Percentiles rank a stretch among this genome's conserved stretches.
These are phyloP conservation scores for Phallus indusiatus DNA, from an alignment of 768 basidiomycete species.

Conservation along the genomic window DNA sequence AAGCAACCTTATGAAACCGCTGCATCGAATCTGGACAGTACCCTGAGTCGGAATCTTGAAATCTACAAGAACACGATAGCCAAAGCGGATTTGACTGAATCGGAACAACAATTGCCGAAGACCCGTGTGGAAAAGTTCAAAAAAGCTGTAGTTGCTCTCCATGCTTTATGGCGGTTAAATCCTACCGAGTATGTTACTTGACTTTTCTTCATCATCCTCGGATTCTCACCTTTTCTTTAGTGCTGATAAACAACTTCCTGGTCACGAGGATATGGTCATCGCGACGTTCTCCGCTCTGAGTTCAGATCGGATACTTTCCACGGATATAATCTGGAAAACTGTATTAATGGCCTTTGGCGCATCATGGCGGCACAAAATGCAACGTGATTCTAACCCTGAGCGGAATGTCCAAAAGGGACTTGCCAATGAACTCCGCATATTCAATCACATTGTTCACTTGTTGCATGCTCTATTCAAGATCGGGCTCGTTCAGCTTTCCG, in stretches of 20 bases:
- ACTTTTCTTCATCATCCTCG: constrained; percentile 6
- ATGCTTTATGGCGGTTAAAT: constrained; percentile 58
- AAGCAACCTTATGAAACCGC: constrained; percentile 81
- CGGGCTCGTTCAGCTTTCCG: constrained; percentile 52
- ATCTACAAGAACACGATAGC: constrained; percentile 19
- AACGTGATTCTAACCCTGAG: constrained; percentile 33
- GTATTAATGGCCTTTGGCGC: constrained; percentile 71
- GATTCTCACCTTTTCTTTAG: constrained; percentile 21
- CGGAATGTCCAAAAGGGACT: constrained; percentile 14
- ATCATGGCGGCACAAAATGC: constrained; percentile 76
- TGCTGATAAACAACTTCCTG: constrained; percentile 37
- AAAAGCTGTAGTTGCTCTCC: constrained; percentile 64
- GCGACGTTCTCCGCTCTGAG: constrained; percentile 54
- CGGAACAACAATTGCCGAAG: constrained; percentile 35
- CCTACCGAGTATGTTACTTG: constrained; percentile 44
- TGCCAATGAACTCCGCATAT: constrained; percentile 54
- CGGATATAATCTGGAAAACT: constrained; percentile 67
- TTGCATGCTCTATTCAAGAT: constrained; percentile 56
- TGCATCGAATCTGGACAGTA: constrained; percentile 70
- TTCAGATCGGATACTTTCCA: constrained; percentile 58
- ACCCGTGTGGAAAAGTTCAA: constrained; percentile 57
- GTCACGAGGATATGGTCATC: constrained; percentile 39
- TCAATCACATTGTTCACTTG: constrained; percentile 58
- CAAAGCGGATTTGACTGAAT: constrained; percentile 25
- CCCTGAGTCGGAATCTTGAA: constrained; percentile 33